Conservation (phyloP, 768 basidiomycete genomes). For the Lyophyllum shimeji region DNA sequence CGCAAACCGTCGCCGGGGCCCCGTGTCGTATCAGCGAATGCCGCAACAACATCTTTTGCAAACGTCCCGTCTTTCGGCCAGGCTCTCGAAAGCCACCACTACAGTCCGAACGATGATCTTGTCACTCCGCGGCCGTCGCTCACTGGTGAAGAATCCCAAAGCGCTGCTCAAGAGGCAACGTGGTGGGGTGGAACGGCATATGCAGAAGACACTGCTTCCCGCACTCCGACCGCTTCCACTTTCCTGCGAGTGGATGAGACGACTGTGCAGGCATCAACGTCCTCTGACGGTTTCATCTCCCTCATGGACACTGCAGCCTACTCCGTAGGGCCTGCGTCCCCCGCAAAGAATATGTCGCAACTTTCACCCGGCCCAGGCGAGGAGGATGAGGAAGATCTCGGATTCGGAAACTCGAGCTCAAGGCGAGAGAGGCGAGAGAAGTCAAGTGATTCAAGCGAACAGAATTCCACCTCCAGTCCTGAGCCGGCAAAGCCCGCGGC, state of each 20-base stretch:
- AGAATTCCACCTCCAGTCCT: slow-evolving; percentile 12
- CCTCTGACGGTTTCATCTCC: slow-evolving; percentile 72
- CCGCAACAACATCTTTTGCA: slow-evolving; percentile 51
- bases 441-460: slow-evolving; percentile 25
- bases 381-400: slow-evolving; percentile 86
- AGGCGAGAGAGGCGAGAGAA: slow-evolving; percentile 38
- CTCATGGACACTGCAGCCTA: slow-evolving; percentile 69
- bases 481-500: slow-evolving; percentile 10
- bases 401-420: slow-evolving; percentile 75
- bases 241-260: slow-evolving; percentile 58
- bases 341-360: slow-evolving; percentile 13
- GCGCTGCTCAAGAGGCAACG: slow-evolving; percentile 37
- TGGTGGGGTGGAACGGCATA: slow-evolving; percentile 67
- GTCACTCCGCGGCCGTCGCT: slow-evolving; percentile 31
- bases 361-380: slow-evolving; percentile 31
- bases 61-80: slow-evolving; percentile 35
- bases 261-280: slow-evolving; percentile 34
- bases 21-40: slow-evolving; percentile 52
- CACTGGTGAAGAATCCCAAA: slow-evolving; percentile 29
- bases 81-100: slow-evolving; percentile 37
- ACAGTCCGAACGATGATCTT: slow-evolving; percentile 29
- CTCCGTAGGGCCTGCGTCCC: slow-evolving; percentile 30
- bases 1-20: slow-evolving; percentile 55
- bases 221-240: slow-evolving; percentile 68
- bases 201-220: slow-evolving; percentile 30